Conservation (phyloP, 2,329 filamentous ascomycete species). For the Aspergillus fischeri region DNA sequence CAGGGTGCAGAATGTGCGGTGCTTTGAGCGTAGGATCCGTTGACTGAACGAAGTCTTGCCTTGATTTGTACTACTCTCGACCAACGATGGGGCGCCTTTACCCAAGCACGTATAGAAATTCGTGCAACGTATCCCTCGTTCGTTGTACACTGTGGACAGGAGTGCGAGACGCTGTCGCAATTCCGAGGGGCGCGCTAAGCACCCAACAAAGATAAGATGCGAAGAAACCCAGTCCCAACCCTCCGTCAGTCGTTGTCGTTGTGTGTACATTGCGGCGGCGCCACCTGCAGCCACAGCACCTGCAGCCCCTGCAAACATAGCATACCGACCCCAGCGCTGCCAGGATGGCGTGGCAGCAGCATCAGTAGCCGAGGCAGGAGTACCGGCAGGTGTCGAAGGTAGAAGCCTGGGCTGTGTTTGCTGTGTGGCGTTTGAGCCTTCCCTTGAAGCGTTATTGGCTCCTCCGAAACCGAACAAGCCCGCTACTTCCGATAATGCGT, state of each 20-base stretch:
- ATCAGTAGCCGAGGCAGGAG: constrained; percentile 38
- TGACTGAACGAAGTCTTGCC: constrained; percentile 29
- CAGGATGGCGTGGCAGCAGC: constrained; percentile 52
- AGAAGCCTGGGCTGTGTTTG: constrained; percentile 16
- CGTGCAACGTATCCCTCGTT: constrained; percentile 70
- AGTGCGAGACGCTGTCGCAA: constrained; percentile 68
- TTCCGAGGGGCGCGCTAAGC: constrained; percentile 78
- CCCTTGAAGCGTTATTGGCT: constrained; percentile 23
- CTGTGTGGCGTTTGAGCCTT: constrained; percentile 6
- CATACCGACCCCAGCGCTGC: constrained; percentile 79
- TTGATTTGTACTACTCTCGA: constrained; percentile 18
- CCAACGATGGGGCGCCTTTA: constrained; percentile 50
- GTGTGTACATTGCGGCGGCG: constrained; percentile 79
- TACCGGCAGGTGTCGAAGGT: constrained; percentile 27
- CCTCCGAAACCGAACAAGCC: constrained; percentile 62
- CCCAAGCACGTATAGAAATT: constrained; percentile 87
- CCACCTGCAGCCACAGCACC: constrained; percentile 78
- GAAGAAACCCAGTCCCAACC: constrained; percentile 80
- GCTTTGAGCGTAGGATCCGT: constrained; percentile 44
- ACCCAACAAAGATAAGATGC: constrained; percentile 91
- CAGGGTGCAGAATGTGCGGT: constrained; percentile 85
- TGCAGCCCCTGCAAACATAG: constrained; percentile 76
- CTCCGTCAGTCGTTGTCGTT: constrained; percentile 72
- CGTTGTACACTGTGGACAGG: constrained; percentile 60
- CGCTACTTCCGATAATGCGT: constrained; percentile 60